phyloP scores from a whole-genome alignment of 768 basidiomycete genomes.

The Terana coerulea region DNA sequence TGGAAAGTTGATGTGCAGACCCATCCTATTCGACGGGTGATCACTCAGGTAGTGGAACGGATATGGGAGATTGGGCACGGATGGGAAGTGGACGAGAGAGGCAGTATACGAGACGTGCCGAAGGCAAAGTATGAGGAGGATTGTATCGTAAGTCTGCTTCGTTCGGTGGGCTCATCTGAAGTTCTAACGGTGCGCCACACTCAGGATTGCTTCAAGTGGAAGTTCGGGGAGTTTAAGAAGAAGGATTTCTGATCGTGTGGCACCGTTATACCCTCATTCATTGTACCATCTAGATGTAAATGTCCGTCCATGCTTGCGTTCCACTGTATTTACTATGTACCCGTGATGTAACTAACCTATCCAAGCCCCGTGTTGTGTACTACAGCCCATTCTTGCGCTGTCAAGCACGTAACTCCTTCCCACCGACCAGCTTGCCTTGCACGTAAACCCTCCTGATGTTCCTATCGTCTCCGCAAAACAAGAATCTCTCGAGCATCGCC shows the following conservation, averaged over 20 bases:
- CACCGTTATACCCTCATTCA: constrained; percentile 3
- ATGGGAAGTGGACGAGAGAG: constrained; percentile 35
- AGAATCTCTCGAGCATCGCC: constrained; percentile 72
- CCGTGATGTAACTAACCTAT: too few species aligned
- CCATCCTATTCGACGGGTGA: constrained; percentile 53
- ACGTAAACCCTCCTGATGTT: constrained; percentile 84
- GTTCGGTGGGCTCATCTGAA: constrained; percentile 16
- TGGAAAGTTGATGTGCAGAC: constrained; percentile 57
- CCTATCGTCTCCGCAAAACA: constrained; percentile 84
- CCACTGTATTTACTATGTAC: neutral
- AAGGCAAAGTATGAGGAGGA: constrained; percentile 55
- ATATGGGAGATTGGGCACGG: constrained; percentile 39
- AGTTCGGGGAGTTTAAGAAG: constrained; percentile 51
- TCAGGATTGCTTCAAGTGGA: constrained; percentile 79
- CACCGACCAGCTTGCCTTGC: constrained; percentile 75
- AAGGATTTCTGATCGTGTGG: constrained; percentile 3
- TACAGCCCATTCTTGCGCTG: neutral
- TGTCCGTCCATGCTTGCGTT: neutral
- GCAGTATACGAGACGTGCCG: constrained; percentile 49
- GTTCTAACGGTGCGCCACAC: constrained; percentile 15
- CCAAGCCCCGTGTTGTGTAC: neutral
- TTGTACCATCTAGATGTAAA: neutral
- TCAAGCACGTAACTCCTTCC: constrained; percentile 35
- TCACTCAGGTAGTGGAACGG: constrained; percentile 48
- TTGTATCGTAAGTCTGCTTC: constrained; percentile 47